Evolutionary conservation across 306 rosid genomes (phyloP), one percentile per base, ranked within the genome.

Genomic region (Urtica urens): DNA sequence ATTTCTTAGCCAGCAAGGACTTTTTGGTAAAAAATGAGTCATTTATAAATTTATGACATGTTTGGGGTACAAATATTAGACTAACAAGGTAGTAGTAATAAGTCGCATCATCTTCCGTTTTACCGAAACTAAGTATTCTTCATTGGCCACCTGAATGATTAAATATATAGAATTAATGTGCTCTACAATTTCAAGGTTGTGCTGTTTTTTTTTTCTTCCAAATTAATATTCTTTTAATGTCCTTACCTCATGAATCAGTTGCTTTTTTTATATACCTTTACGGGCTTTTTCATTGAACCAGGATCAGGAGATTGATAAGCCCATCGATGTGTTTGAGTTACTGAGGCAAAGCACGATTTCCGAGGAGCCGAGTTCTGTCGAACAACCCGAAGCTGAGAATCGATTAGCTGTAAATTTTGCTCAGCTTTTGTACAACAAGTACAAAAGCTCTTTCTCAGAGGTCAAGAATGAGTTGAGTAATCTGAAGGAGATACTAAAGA

Each of bases 251-350:
- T 18, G 22, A 42, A 7, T 23, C 49, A n/a, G n/a, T 58, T 61
- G 25, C 44, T 33, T 20, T n/a, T 62, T n/a, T n/a, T n/a, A n/a
- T n/a, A n/a, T n/a, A n/a, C n/a, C n/a, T n/a, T n/a, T n/a, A n/a
- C n/a, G n/a, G n/a, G n/a, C n/a, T n/a, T n/a, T n/a, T n/a, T n/a
- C n/a, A n/a, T n/a, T n/a, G n/a, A 14, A 52, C 59, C 76, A 90
- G 99, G 94, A 60, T 51, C 58, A 65, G 23, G 75, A 75, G 67
- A 41, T 77, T 46, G 59, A 61, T 14, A 72, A 81, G 69, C 70
- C 99, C 11, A 63, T 38, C 2, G 70, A 79, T 66, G 83, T 71
- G 20, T 77, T 70, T 57, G 59, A 69, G 22, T 33, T 81, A 59
- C 92, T 85, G 67, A 59, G 67, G 30, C 45, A 66, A 44, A 60